Base-by-base conservation (phyloP, 2,329 filamentous ascomycete species). In the Sporothrix dimorphospora region DNA sequence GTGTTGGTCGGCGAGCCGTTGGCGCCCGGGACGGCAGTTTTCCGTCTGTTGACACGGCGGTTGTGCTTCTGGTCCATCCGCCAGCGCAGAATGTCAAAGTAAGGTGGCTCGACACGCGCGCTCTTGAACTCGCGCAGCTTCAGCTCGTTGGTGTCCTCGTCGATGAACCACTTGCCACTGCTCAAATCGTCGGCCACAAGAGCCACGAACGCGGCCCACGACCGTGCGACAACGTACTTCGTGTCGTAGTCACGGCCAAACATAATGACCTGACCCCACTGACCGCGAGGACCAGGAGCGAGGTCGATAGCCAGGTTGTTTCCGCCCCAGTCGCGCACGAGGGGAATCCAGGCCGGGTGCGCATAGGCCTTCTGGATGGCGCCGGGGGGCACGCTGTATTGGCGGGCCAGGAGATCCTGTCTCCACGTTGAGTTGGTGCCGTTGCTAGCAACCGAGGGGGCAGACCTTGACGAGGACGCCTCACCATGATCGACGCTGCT, bases 201-300 rank as follows among this genome's bases (percentile, higher is more conserved):
- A 68, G 94, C 94, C 24, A 99, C 83, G 79, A 99, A 94, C 11
- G 91, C 88, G 19, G 90, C 89, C 96, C 96, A 99, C 0, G 95
- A 98, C 74, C 93, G 90, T 40, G 96, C 93, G 72, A 99, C 88
- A 7, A 99, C 96, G 79, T 97, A 99, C 84, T 99, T 99, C 82
- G 93, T 97, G 80, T 99, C 96, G 82, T 97, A 99, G 83, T 99
- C 96, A 73, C 96, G 93, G 68, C 96, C 96, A 80, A 97, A 98
- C 74, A 99, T 87, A 78, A 99, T 97, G 76, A 99, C 90, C 81
- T 99, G 96, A 70, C 96, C 96, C 95, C 96, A 99, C 80, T 91
- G 92, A 51, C 96, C 96, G 63, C 89, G 88, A 11, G 95, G 93
- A 2, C 96, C 96, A 27, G 96, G 96, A 7, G 94, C 93, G 72